Base-by-base conservation (phyloP, 129 eudicot species). In the Calendula officinalis region DNA sequence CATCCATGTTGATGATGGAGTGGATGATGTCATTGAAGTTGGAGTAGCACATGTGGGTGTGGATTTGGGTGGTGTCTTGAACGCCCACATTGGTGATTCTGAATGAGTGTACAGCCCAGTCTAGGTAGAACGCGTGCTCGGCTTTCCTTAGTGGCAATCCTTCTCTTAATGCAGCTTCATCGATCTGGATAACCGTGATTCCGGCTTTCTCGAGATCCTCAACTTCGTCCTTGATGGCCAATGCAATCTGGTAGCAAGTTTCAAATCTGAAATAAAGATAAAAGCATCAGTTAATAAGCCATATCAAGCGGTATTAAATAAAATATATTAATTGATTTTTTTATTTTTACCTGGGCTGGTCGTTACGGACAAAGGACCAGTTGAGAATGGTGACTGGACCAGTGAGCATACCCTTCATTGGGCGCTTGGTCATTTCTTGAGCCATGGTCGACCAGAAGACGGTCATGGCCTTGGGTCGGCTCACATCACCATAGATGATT, bases 21-120 rank as follows among this genome's bases (percentile, higher is more conserved):
- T 79, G 96, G 81, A 92, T 92, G 69, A 92, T 92, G 78, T 92
- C 99, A 12, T 88, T 92, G 87, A 92, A 92, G 95, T 92, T 82
- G 14, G 99, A 92, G 86, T 92, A 92, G 87, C 99, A 92, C 99
- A 92, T 92, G 82, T 92, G 99, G n/a, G 99, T 92, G 89, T 92
- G 99, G 75, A 92, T 88, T 89, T 85, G 87, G 54, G 87, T 81
- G 42, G 91, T 75, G 78, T 85, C 78, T 43, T 75, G 48, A 7
- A 85, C 81, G 7, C 91, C 87, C 0, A 66, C 78, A 4, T 81
- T 81, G 60, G 84, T 85, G 59, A 85, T 78, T 69, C 87, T 78
- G 82, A 85, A 85, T 16, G 87, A 81, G 76, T 85, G 87, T 3
- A 81, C 91, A 0, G 91, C 91, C 91, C 87, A 85, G 77, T 78